phyloP scores from a whole-genome alignment of 768 basidiomycete species.

The Gymnopilus junonius region DNA sequence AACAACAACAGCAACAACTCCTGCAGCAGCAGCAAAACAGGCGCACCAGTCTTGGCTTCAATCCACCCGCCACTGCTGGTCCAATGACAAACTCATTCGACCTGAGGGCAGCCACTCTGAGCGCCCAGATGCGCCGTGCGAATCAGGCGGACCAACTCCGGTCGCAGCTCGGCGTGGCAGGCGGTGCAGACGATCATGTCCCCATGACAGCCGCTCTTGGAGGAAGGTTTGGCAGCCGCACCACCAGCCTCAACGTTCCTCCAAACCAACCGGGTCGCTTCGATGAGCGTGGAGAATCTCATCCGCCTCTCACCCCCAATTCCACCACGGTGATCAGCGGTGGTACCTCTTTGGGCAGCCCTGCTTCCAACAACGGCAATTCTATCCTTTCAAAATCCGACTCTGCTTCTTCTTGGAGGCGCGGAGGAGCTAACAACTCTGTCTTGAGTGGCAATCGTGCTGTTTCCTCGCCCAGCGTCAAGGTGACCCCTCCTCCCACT shows the following conservation, averaged over 20 bases:
- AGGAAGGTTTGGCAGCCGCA: slow-evolving; percentile 76
- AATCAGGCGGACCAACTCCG: slow-evolving; percentile 71
- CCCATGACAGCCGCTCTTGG: slow-evolving; percentile 84
- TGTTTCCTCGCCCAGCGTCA: slow-evolving; percentile 68
- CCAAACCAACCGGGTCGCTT: slow-evolving; percentile 26
- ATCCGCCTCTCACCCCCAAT: slow-evolving; percentile 59
- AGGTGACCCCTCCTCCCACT: slow-evolving; percentile 71
- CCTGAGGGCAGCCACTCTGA: slow-evolving; percentile 56
- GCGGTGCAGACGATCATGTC: slow-evolving; percentile 55
- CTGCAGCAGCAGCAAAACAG: slow-evolving; percentile 40
- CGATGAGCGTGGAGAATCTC: slow-evolving; percentile 41
- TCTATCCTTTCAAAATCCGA: slow-evolving; percentile 79
- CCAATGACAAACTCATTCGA: slow-evolving; percentile 69
- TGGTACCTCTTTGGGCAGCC: slow-evolving; percentile 68
- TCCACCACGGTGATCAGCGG: slow-evolving; percentile 74
- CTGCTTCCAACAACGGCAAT: slow-evolving; percentile 43
- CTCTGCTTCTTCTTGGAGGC: slow-evolving; percentile 79
- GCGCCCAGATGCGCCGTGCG: slow-evolving; percentile 66
- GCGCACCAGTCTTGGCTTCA: slow-evolving; percentile 51
- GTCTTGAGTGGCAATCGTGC: slow-evolving; percentile 69
- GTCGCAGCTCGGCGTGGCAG: slow-evolving; percentile 56
- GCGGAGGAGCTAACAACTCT: slow-evolving; percentile 73
- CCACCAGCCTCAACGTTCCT: slow-evolving; percentile 45
- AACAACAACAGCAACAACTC: slow-evolving; percentile 27
- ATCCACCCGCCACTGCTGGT: slow-evolving; percentile 75